phyloP scores from a whole-genome alignment of 768 basidiomycete genomes.

The Daedaleopsis nitida region DNA sequence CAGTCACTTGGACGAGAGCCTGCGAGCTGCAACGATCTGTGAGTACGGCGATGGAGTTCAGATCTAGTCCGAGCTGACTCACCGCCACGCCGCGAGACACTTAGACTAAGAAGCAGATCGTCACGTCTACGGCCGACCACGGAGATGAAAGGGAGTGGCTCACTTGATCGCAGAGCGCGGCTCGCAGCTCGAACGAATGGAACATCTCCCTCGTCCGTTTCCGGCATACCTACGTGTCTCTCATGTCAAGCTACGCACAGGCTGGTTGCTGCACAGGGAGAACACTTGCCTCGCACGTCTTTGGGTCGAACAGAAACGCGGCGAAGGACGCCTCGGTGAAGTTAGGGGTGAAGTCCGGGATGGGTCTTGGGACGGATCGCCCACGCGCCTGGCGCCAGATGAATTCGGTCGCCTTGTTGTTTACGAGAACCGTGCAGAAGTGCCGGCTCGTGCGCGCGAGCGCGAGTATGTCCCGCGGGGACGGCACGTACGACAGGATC shows the following conservation, averaged over 20 bases:
- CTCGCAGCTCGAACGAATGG: constrained; percentile 48
- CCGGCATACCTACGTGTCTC: constrained; percentile 39
- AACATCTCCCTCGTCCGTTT: constrained; percentile 40
- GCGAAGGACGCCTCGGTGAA: constrained; percentile 63
- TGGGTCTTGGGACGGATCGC: constrained; percentile 32
- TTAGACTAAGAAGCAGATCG: neutral
- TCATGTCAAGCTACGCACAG: neutral
- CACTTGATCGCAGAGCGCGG: constrained; percentile 48
- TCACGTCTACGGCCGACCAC: neutral
- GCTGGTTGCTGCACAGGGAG: neutral
- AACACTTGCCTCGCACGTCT: constrained; percentile 53
- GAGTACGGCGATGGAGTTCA: too few relatives aligned
- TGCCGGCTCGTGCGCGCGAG: constrained; percentile 59
- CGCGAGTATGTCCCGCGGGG: constrained; percentile 58
- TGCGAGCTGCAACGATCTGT: too few relatives aligned
- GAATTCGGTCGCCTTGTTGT: constrained; percentile 44
- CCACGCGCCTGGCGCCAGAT: constrained; percentile 63
- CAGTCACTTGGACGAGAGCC: too few relatives aligned
- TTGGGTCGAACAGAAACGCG: constrained; percentile 63
- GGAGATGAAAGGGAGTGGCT: constrained; percentile 6
- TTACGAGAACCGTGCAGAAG: constrained; percentile 51
- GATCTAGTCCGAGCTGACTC: neutral
- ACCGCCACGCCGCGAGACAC: neutral
- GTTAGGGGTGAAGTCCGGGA: constrained; percentile 45
- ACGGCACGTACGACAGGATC: constrained; percentile 53